Base-by-base conservation (phyloP, 257 asterid species). In the Solanum infundibuliforme region DNA sequence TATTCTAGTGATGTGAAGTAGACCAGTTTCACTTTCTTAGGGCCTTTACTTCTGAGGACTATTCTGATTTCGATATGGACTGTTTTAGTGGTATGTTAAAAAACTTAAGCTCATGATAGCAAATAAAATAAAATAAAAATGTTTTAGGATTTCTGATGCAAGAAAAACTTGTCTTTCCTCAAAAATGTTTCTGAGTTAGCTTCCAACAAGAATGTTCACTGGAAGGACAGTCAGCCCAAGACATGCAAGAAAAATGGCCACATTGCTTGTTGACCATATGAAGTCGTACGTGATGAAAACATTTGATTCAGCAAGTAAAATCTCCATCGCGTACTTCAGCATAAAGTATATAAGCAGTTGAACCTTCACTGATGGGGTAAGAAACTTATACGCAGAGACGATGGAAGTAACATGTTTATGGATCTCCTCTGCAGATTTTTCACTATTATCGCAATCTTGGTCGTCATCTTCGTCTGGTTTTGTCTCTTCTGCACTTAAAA, bases 321-420 rank as follows among this genome's bases (percentile, higher is more conserved):
- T 91, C 93, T 95, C 99, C 98, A 95, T 95, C 10, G 94, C 99
- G 82, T 97, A 97, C 88, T 97, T 97, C 87, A 97, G 95, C 99
- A 97, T 95, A 91, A 97, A 97, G 93, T 97, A 97, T 72, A 95
- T 95, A 93, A 97, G 89, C 92, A 95, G 86, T 89, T 95, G 99
- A 91, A 97, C 99, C 99, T 95, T 97, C 84, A 95, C 98, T 39
- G 99, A 97, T 48, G 98, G 99, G 10, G 98, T 97, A 71, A 95
- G 98, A 87, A 95, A 88, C 89, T 36, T 36, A 7, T 36, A 36
- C 9, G 8, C 39, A 36, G 39, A 36, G 39, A 36, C 39, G 9
- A 1, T 36, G 39, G 39, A 36, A 36, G 39, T 36, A 36, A 36
- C 8, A 36, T 36, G 39, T 1, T 36, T 7, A 36, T 36, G 39